Conservation (phyloP, 148 eudicot species). For the Diospyros kaki region DNA sequence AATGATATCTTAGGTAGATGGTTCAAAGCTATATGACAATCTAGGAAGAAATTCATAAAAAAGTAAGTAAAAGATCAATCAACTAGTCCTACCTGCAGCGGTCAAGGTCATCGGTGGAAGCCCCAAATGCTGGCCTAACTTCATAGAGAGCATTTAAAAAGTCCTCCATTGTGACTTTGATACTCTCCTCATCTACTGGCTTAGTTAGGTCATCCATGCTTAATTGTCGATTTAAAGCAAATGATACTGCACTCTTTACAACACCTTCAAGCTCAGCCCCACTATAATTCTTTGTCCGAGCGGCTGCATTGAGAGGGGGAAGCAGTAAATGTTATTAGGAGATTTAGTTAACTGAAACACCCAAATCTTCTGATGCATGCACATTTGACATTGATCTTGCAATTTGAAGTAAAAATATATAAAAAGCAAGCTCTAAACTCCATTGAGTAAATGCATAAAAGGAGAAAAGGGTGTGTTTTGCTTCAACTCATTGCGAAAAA, state of each 20-base stretch:
- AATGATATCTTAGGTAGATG: neutral
- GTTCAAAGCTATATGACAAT: neutral
- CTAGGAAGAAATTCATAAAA: neutral
- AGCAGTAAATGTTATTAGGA: neutral
- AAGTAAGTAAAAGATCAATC: neutral
- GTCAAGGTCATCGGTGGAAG: constrained; percentile 91
- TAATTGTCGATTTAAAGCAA: constrained; percentile 83
- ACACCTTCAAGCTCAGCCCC: constrained; percentile 99
- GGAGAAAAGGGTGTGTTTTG: neutral
- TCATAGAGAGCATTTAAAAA: constrained; percentile 78
- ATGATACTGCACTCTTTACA: constrained; percentile 97
- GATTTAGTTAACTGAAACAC: constrained; percentile 1
- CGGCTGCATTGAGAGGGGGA: constrained; percentile 47
- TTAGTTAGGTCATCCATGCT: constrained; percentile 93
- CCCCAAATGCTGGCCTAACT: constrained; percentile 96
- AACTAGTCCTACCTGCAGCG: constrained; percentile 67
- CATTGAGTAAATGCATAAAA: neutral
- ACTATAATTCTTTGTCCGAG: constrained; percentile 93
- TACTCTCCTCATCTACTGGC: constrained; percentile 89
- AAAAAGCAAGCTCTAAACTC: neutral
- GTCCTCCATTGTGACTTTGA: constrained; percentile 95
- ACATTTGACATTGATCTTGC: neutral
- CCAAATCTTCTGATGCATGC: neutral
- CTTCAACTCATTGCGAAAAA: neutral
- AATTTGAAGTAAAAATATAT: too few relatives aligned